Evolutionary conservation across 2,329 filamentous ascomycete species (phyloP).

Genomic region (Xylariaceae sp.): DNA sequence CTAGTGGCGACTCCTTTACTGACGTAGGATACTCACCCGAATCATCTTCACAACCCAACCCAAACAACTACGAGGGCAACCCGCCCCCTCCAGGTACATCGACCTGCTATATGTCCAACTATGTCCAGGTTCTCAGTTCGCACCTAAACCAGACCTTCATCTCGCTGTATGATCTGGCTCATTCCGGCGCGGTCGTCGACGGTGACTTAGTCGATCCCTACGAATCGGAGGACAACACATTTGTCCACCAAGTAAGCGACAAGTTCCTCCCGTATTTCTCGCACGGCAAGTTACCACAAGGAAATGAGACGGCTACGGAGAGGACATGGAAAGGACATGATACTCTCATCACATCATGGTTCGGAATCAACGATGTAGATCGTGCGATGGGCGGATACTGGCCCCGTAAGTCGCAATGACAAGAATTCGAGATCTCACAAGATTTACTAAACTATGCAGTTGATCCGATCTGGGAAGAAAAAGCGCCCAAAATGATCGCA

Average conservation of each 20-base stretch:
- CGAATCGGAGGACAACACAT: slow-evolving; percentile 14
- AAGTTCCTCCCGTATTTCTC: slow-evolving; percentile 18
- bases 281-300: slow-evolving; percentile 1
- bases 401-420: slow-evolving; percentile 7
- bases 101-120: slow-evolving; percentile 13
- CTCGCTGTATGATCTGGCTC: slow-evolving; percentile 13
- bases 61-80: slow-evolving; percentile 12
- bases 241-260: slow-evolving; percentile 13
- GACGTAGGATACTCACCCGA: slow-evolving; percentile 4
- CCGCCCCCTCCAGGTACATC: slow-evolving; percentile 12
- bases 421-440: too few species aligned
- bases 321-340: slow-evolving; percentile 6
- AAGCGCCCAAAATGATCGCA: too few species aligned
- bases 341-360: slow-evolving; percentile 13
- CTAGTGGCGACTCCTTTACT: too few species aligned
- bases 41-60: slow-evolving; percentile 7
- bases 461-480: too few species aligned
- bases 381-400: slow-evolving; percentile 17
- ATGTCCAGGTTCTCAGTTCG: slow-evolving; percentile 12
- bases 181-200: slow-evolving; percentile 17
- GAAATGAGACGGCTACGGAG: neutral
- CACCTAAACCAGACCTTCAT: slow-evolving; percentile 10
- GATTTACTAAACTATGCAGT: too few species aligned
- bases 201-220: slow-evolving; percentile 12
- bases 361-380: slow-evolving; percentile 18